These are phyloP conservation scores for Silene conica DNA, from an alignment of 148 eudicot genomes.

Conservation along the genomic window DNA sequence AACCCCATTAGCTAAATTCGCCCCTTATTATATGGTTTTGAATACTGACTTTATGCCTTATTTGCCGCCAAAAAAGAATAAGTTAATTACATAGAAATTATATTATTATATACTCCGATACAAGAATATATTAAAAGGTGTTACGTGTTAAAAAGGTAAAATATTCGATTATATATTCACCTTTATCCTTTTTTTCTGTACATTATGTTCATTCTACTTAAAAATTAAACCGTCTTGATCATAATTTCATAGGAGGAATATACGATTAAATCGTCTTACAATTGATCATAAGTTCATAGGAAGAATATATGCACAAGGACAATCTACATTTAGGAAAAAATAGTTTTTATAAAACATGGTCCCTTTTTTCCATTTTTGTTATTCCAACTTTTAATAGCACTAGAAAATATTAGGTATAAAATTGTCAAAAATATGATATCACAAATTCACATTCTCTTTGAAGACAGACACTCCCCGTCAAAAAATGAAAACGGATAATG, in stretches of 20 bases:
- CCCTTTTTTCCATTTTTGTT: neutral
- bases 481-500: no score
- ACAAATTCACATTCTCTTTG: no score
- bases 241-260: no score
- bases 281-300: neutral
- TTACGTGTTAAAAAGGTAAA: neutral
- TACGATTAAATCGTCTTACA: no score
- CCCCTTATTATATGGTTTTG: no score
- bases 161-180: neutral
- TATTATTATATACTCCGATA: no score
- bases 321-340: neutral
- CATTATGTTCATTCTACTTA: neutral
- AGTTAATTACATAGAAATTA: no score
- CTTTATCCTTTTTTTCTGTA: neutral
- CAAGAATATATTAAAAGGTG: neutral
- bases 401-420: neutral
- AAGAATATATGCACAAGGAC: neutral
- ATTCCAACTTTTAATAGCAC: neutral
- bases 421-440: no score
- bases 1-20: no score
- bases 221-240: neutral
- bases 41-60: no score
- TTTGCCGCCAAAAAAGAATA: no score
- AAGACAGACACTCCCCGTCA: no score
- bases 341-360: neutral